Evolutionary conservation across 495 filamentous ascomycete genomes (phyloP).

Genomic region (Aspergillus conjunctus): DNA sequence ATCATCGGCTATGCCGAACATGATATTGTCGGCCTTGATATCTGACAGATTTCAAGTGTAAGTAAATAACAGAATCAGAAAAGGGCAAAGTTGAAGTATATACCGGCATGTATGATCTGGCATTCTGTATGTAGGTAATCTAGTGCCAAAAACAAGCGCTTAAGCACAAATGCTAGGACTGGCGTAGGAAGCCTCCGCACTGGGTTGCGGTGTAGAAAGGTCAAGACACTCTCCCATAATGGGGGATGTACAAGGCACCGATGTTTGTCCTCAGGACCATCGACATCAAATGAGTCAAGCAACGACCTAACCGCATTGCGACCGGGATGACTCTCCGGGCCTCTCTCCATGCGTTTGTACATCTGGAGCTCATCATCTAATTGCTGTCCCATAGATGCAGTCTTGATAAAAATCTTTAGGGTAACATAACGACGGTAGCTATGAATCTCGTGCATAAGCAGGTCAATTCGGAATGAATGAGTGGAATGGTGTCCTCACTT

Average conservation of each 20-base stretch:
- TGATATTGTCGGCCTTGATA: conserved; percentile 43
- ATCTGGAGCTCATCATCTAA: conserved; percentile 41
- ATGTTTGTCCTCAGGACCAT: conserved; percentile 42
- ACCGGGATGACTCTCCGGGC: conserved; percentile 30
- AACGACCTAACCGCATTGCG: conserved; percentile 25
- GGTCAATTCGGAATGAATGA: too few species aligned
- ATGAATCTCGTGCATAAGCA: conserved; percentile 1
- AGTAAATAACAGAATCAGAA: conserved; percentile 3
- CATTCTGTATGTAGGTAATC: conserved; percentile 51
- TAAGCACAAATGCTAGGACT: conserved; percentile 28
- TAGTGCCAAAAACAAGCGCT: conserved; percentile 43
- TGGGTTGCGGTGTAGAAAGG: conserved; percentile 38
- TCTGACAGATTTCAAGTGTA: conserved; percentile 25
- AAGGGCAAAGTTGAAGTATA: neutral
- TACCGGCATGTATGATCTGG: conserved; percentile 49
- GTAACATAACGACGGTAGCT: conserved; percentile 14
- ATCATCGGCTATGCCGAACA: conserved; percentile 39
- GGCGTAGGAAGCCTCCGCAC: conserved; percentile 27
- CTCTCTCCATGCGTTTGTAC: conserved; percentile 26
- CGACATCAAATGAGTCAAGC: conserved; percentile 39
- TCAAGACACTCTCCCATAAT: conserved; percentile 44
- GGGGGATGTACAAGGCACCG: conserved; percentile 44
- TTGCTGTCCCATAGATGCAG: conserved; percentile 30
- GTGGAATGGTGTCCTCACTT: conserved; percentile 26
- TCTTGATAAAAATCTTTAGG: conserved; percentile 38